A percentile compares a stretch with the other conserved stretches of the same genome.
phyloP scores from a whole-genome alignment of 805 yeast species.

The Blastobotrys chiropterorum region DNA sequence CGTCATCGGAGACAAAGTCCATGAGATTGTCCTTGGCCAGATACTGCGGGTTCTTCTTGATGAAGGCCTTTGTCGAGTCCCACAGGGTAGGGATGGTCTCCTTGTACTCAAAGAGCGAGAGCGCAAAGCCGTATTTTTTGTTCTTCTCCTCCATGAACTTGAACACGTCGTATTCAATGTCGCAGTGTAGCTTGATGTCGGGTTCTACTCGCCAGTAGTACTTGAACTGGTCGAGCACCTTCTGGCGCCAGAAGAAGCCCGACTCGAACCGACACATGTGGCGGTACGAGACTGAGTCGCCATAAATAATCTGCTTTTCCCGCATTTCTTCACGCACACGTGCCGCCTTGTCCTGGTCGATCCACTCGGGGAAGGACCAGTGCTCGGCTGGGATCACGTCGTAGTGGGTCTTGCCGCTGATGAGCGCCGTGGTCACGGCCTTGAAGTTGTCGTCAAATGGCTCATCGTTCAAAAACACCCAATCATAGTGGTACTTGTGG shows the following conservation, averaged over 20 bases:
- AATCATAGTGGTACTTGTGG: conserved; percentile 68
- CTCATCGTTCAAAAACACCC: conserved; percentile 87
- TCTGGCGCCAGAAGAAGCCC: conserved; percentile 76
- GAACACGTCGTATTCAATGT: conserved; percentile 73
- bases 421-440: conserved; percentile 42
- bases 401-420: conserved; percentile 63
- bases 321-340: conserved; percentile 51
- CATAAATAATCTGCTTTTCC: conserved; percentile 56
- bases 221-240: conserved; percentile 58
- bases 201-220: conserved; percentile 96
- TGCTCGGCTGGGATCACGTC: conserved; percentile 70
- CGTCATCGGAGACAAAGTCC: conserved; percentile 66
- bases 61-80: conserved; percentile 62
- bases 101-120: conserved; percentile 61
- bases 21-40: conserved; percentile 57
- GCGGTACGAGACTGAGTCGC: conserved; percentile 68
- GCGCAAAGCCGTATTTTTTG: conserved; percentile 69
- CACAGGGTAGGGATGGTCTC: conserved; percentile 74
- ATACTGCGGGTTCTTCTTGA: conserved; percentile 51
- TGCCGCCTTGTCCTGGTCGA: conserved; percentile 69
- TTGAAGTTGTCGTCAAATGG: conserved; percentile 70
- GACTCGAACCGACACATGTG: conserved; percentile 89
- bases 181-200: conserved; percentile 64
- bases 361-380: conserved; percentile 82
- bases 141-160: conserved; percentile 71